phyloP scores from a whole-genome alignment of 257 asterid genomes.

The Ehretia macrophylla region DNA sequence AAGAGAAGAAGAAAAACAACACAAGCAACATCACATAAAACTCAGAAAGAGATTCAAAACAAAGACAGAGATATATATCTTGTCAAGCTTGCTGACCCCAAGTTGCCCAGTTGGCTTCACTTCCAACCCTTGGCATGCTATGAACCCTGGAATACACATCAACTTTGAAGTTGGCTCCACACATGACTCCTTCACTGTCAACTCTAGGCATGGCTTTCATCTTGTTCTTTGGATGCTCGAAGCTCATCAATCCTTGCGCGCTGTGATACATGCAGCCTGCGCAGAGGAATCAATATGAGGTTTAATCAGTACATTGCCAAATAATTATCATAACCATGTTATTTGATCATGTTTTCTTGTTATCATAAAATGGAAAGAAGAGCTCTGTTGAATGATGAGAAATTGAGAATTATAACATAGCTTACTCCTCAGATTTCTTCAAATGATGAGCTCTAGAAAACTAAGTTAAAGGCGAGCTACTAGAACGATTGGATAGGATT shows the following conservation, averaged over 20 bases:
- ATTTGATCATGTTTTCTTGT: too few relatives aligned
- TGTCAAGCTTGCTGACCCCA: conserved; percentile 41
- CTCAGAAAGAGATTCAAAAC: background rate
- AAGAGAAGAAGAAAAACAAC: background rate
- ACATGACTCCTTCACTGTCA: conserved; percentile 91
- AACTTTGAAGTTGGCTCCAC: conserved; percentile 85
- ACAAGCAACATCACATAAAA: background rate
- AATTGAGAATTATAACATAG: too few relatives aligned
- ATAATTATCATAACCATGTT: background rate
- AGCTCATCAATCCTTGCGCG: conserved; percentile 80
- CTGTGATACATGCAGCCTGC: conserved; percentile 92
- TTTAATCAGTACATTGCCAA: background rate
- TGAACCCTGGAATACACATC: conserved; percentile 60
- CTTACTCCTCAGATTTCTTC: too few relatives aligned
- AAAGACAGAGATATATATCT: background rate
- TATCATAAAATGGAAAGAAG: too few relatives aligned
- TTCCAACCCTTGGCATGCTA: conserved; percentile 97
- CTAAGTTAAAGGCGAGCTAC: too few relatives aligned
- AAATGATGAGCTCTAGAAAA: too few relatives aligned
- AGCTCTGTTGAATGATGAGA: too few relatives aligned
- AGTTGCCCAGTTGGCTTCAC: conserved; percentile 85
- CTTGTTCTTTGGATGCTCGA: conserved; percentile 83
- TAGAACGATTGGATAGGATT: too few relatives aligned
- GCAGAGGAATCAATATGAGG: conserved; percentile 4
- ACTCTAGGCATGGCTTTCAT: conserved; percentile 95